Base-by-base conservation (phyloP, 805 yeast species). In the Pichia cephalocereana region DNA sequence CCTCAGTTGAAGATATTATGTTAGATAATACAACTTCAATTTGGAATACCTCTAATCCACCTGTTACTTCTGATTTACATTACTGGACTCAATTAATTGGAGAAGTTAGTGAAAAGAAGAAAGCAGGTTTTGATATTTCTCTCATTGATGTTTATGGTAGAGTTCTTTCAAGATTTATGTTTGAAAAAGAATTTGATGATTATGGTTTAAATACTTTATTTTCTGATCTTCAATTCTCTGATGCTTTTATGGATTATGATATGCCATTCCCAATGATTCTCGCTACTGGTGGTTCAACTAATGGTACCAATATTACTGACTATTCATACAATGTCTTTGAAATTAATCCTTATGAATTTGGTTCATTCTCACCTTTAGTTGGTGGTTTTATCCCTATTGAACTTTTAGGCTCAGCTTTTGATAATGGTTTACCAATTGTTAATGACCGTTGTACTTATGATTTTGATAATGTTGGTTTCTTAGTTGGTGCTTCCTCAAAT, bases 281-380 rank as follows among this genome's bases (percentile, higher is more conserved):
- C 52, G 78, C 80, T 15, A 76, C 78, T 49, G 86, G 83, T 43
- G 72, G 86, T 60, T 69, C 70, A 4, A 26, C 34, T n/a, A 40
- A 10, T 12, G 74, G 74, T 31, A 68, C 82, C 2, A 51, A 58
- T 8, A 67, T 80, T 46, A 64, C 82, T 32, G 72, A 73, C 46
- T 65, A 67, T 40, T 79, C 80, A 64, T 73, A 86, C 15, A 83
- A 93, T 4, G 72, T 71, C 44, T 70, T 80, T 51, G 78, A 80
- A 54, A 61, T 76, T 47, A 74, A 72, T 45, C 90, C 95, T 15
- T 80, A 69, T 57, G 85, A 82, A 60, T 70, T 88, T 60, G 96
- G 96, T 14, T 80, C 93, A 4, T 88, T 93, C 93, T 91, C 86
- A 58, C 82, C 83, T 8, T 67, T 80, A 4, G 67, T 83, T 48